These are phyloP conservation scores for Ampelomyces quisqualis DNA, from an alignment of 2,329 filamentous ascomycete genomes.

Conservation along the genomic window DNA sequence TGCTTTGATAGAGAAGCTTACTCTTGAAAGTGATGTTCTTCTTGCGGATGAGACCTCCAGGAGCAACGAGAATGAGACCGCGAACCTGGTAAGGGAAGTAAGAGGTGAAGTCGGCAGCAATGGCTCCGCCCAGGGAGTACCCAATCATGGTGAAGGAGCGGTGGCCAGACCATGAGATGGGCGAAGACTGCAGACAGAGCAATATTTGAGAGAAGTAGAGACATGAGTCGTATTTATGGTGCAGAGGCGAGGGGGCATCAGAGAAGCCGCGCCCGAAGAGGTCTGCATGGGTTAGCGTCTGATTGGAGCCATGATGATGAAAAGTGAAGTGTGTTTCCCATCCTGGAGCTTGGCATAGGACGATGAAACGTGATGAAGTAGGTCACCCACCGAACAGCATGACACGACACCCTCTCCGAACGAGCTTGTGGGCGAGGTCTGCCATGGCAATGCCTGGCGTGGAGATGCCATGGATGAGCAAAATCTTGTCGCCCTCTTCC, in stretches of 20 bases:
- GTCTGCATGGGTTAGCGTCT: conserved; percentile 48
- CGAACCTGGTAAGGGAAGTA: conserved; percentile 69
- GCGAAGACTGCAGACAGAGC: conserved; percentile 68
- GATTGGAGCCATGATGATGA: too few relatives aligned
- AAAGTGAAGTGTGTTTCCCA: background rate
- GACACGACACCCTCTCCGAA: conserved; percentile 67
- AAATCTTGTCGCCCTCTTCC: conserved; percentile 66
- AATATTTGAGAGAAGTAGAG: conserved; percentile 74
- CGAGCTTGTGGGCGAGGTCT: conserved; percentile 65
- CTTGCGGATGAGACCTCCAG: conserved; percentile 71
- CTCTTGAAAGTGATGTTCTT: conserved; percentile 62
- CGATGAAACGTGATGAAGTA: conserved; percentile 1
- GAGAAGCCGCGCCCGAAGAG: conserved; percentile 77
- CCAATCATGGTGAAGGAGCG: conserved; percentile 69
- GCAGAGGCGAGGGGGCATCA: conserved; percentile 60
- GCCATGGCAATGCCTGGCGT: conserved; percentile 73
- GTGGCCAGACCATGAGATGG: conserved; percentile 58
- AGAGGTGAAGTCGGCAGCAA: conserved; percentile 68
- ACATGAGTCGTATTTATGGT: conserved; percentile 69
- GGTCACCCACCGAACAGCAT: conserved; percentile 66
- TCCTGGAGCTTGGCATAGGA: background rate
- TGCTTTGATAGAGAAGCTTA: conserved; percentile 62
- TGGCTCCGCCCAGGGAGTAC: conserved; percentile 77
- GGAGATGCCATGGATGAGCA: conserved; percentile 78
- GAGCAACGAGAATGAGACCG: conserved; percentile 73